phyloP scores from a whole-genome alignment of 2,329 filamentous ascomycete species.

The Aureobasidium namibiae region DNA sequence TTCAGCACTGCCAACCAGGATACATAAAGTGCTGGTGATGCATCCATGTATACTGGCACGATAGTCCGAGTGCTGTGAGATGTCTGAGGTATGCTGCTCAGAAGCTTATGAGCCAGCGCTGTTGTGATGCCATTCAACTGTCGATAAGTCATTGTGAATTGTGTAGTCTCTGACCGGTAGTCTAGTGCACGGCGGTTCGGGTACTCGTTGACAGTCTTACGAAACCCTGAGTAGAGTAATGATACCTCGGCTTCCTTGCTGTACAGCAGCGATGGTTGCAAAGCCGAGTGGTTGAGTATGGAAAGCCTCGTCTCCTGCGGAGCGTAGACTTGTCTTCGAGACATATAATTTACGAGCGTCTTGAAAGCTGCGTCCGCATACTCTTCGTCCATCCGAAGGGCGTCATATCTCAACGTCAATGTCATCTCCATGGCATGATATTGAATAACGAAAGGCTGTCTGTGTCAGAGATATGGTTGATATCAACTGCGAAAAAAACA shows the following conservation, averaged over 20 bases:
- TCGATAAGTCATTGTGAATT: background rate
- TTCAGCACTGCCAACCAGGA: background rate
- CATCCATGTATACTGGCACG: background rate
- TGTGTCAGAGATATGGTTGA: background rate
- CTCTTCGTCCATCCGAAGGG: background rate
- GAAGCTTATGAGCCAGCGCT: background rate
- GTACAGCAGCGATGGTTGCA: background rate
- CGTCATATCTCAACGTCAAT: background rate
- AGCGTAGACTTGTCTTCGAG: background rate
- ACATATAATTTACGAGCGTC: background rate
- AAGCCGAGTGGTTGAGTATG: background rate
- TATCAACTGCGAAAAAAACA: no score
- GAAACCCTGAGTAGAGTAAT: background rate
- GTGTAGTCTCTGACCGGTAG: background rate
- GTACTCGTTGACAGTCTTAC: background rate
- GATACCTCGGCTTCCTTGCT: background rate
- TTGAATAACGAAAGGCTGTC: background rate
- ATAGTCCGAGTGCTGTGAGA: background rate
- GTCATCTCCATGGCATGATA: background rate
- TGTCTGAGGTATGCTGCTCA: background rate
- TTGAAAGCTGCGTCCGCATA: background rate
- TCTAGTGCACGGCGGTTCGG: background rate
- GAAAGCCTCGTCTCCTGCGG: background rate
- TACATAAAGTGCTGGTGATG: background rate
- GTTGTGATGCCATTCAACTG: background rate